Evolutionary conservation across 83 land plant species (phyloP), one percentile per base, ranked within the genome.

Genomic region (Larix sibirica): DNA sequence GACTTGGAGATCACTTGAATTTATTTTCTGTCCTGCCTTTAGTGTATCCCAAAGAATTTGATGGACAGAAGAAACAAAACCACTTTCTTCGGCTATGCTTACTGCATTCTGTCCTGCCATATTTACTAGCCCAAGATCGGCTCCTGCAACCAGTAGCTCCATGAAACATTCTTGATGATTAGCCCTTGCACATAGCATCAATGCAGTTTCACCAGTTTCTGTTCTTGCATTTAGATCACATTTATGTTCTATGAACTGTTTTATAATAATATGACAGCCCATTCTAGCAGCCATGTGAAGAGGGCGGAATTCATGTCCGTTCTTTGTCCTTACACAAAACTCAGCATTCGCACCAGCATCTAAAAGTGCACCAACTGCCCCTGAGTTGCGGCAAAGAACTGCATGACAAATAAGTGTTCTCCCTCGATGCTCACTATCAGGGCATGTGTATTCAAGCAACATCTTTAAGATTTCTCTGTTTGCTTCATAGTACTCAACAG

Each of bases 361-460:
- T 68, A 94, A 47, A 3, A 96, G 91, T 64, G 91, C 81, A 9
- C 80, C n/a, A 68, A 87, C 85, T 18, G 98, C 98, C 42, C 86
- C 84, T 9, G 62, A 28, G 79, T 91, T 94, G 85, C 74, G 81
- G 80, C 95, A 94, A 58, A 96, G 94, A 42, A 96, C 88, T 33
- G 98, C 98, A 83, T 96, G 97, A 82, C 90, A 94, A 68, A 96
- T 84, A 18, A 96, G 90, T 40, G 95, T 84, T 81, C 98, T 85
- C 62, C 98, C 98, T 28, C 70, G 56, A 75, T 91, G 90, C 59
- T 76, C 90, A 54, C 81, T 79, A 66, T 92, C 78, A 18, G 84
- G 86, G 26, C 90, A 83, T 6, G 79, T 61, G 68, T 87, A 83
- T 61, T 86, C 80, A 9, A 96, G 91, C 17, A 96, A 91, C 90